Percentiles rank a stretch among this genome's conserved stretches.
Conservation (phyloP, 2,329 filamentous ascomycete genomes). For the Pyricularia grisea region DNA sequence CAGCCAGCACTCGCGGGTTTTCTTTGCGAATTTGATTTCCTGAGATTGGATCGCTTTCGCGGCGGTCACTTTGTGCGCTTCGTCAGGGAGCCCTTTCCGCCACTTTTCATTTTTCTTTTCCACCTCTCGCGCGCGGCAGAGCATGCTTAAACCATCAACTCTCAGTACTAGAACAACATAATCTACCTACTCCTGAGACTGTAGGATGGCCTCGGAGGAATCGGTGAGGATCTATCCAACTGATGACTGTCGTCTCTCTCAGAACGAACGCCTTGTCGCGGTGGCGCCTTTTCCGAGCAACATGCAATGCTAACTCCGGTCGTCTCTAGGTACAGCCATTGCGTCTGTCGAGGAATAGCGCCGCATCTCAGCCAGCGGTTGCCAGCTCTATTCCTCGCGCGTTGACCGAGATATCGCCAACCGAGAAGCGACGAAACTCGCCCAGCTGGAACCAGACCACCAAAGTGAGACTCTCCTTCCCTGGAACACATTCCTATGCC, state of each 20-base stretch:
- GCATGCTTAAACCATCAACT: background rate
- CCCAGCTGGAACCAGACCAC: slow-evolving; percentile 73
- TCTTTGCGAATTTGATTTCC: background rate
- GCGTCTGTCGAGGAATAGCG: slow-evolving; percentile 65
- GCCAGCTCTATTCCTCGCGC: slow-evolving; percentile 56
- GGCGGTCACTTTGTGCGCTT: background rate
- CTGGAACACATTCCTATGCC: background rate
- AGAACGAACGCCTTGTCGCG: background rate
- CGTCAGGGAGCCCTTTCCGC: background rate
- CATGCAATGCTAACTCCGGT: background rate
- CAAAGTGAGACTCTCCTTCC: slow-evolving; percentile 47
- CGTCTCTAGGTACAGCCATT: slow-evolving; percentile 60
- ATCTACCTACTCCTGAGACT: background rate
- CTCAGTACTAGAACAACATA: background rate
- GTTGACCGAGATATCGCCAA: slow-evolving; percentile 80
- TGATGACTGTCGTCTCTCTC: background rate
- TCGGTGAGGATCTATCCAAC: background rate
- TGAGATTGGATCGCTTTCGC: background rate
- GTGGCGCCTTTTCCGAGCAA: background rate
- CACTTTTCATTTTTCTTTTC: background rate
- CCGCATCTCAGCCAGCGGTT: slow-evolving; percentile 55
- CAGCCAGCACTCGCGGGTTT: background rate
- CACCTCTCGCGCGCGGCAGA: background rate
- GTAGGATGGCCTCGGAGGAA: slow-evolving; percentile 7
- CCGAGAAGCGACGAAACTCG: slow-evolving; percentile 81